phyloP scores from a whole-genome alignment of 148 eudicot genomes.

The Chenopodium quinoa region DNA sequence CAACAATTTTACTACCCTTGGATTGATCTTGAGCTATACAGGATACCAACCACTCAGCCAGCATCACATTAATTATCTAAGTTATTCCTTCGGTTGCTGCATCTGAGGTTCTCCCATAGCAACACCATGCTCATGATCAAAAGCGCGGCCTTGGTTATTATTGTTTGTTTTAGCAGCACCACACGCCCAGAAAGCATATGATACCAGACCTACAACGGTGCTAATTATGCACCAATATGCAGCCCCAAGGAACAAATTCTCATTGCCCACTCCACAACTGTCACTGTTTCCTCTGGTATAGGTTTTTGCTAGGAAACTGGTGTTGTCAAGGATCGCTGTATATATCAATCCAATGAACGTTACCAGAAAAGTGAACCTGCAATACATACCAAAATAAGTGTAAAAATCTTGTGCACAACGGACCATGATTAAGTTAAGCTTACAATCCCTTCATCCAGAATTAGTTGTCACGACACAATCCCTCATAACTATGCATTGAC shows the following conservation, averaged over 20 bases:
- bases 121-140: conserved; percentile 1
- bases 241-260: conserved; percentile 20
- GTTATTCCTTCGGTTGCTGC: conserved; percentile 5
- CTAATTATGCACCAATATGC: conserved; percentile 29
- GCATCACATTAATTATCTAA: not conserved
- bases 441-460: not conserved
- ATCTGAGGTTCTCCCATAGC: conserved; percentile 14
- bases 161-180: not conserved
- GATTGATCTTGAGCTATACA: conserved; percentile 3
- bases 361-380: conserved; percentile 23
- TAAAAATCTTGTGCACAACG: not conserved
- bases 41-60: not conserved
- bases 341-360: conserved; percentile 15
- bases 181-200: conserved; percentile 5
- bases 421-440: not conserved
- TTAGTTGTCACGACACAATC: no score
- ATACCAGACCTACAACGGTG: conserved; percentile 11
- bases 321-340: conserved; percentile 1
- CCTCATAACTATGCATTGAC: no score
- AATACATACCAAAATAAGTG: not conserved
- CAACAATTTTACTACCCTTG: not conserved
- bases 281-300: not conserved
- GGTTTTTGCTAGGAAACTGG: not conserved
- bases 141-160: not conserved
- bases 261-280: not conserved